Conservation (phyloP, 495 filamentous ascomycete species). For the Penicillium bialowiezense region DNA sequence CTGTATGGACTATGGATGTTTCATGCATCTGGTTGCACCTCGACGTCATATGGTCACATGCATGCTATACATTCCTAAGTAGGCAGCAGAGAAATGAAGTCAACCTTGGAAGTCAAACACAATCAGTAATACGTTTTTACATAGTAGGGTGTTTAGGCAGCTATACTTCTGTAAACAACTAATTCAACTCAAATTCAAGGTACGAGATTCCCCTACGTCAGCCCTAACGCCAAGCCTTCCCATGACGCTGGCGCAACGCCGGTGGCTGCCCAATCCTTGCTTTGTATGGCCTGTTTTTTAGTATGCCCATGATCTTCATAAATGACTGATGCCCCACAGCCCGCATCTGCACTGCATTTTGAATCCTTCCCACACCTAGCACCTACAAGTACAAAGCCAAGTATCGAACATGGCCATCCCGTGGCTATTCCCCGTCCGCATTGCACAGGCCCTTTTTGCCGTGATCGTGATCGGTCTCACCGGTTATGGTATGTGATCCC, state of each 20-base stretch:
- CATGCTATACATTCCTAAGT: neutral
- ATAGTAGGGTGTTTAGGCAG: neutral
- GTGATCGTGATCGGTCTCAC: constrained; percentile 70
- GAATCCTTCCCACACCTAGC: too few species aligned
- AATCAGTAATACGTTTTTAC: too few species aligned
- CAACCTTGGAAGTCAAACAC: too few species aligned
- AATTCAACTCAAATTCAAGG: too few species aligned
- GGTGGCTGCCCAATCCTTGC: constrained; percentile 19
- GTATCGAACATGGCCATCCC: constrained; percentile 23
- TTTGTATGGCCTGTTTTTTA: neutral
- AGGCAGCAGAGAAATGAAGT: constrained; percentile 1
- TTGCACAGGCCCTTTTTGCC: constrained; percentile 60
- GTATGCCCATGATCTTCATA: neutral
- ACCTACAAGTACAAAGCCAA: too few species aligned
- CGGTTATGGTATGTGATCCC: constrained; percentile 58
- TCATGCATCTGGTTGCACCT: neutral
- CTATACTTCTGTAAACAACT: too few species aligned
- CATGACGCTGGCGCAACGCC: constrained; percentile 25
- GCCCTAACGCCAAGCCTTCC: constrained; percentile 12
- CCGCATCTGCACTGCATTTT: too few species aligned
- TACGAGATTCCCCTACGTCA: constrained; percentile 9
- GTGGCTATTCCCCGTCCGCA: constrained; percentile 62
- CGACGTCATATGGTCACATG: neutral
- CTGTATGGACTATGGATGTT: too few species aligned
- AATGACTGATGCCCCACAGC: neutral